Base-by-base conservation (phyloP, 257 asterid genomes). In the Linaria vulgaris region DNA sequence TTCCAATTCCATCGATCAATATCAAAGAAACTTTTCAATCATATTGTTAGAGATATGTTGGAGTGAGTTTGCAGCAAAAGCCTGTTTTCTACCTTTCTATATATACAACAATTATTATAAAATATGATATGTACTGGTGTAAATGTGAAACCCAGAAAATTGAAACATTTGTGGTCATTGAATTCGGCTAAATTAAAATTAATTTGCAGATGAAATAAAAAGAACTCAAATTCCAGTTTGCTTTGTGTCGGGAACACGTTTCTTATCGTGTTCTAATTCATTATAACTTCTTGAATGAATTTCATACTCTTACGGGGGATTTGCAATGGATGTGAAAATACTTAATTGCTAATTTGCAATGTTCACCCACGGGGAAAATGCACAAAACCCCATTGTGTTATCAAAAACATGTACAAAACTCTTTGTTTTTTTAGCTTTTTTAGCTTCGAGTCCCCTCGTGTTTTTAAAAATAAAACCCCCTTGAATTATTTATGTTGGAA, bases 81-180 rank as follows among this genome's bases (percentile, higher is more conserved):
- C 31, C 46, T 70, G 70, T 9, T 31, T n/a, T 16, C 11, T 56
- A 17, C 5, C 23, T 44, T 19, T 71, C 17, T 34, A 5, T 39
- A 3, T 39, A 21, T 15, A 38, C 23, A 15, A 31, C 39, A 21
- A 41, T 56, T 44, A 6, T 9, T 16, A 16, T 16, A 16, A 17
- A 41, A 17, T 48, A 47, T 17, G 68, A 44, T 12, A 52, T 34
- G 41, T 53, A n/a, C n/a, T n/a, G n/a, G 27, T 19, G 9, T 63
- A 59, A 66, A 57, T 75, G 77, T 61, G 77, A 75, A 75, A 46
- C 55, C 61, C 37, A 50, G 59, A 71, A 55, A 31, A n/a, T 50
- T 6, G 1, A 52, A 23, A 31, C 4, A 17, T 12, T 8, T 21
- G 21, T 2, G 63, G 71, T 66, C 71, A 45, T 56, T 56, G 68